Base-by-base conservation (phyloP, 106 monocot species). In the Dendrobium officinale region DNA sequence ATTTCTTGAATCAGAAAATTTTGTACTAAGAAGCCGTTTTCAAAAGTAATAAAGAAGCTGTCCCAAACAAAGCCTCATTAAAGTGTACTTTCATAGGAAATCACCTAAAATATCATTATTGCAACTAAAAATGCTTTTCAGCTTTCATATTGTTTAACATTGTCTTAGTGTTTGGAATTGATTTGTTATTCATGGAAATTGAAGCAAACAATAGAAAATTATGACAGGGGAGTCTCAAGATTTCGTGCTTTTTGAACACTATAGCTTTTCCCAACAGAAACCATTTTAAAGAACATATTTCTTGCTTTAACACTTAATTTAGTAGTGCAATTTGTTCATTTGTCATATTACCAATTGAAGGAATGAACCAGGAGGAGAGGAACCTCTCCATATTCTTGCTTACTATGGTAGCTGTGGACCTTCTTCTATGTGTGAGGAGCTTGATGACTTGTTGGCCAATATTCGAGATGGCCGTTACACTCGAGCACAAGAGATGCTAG, bases 321-420 rank as follows among this genome's bases (percentile, higher is more conserved):
- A 20, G 74, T 37, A 37, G 37, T 37, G n/a, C 43, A 9, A 20
- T 74, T 76, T 24, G 10, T 76, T 76, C 49, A 76, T 49, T 76
- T 76, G 3, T n/a, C 49, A 26, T 22, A 76, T 76, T 49, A 48
- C 11, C 76, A 24, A n/a, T 72, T 58, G 51, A 80, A 95, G 94
- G 81, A 82, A 78, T 70, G 86, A 84, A n/a, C 47, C 72, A 67
- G 85, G 81, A 85, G 18, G 42, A 40, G 88, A 89, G 73, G 98
- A 95, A 82, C 81, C 84, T 82, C 92, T 98, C 51, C 98, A 98
- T 77, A 81, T 95, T 73, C 87, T 98, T 58, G 95, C 98, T 77
- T 98, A 98, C 81, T 98, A 93, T 81, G 89, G 92, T 80, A 80
- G 86, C 55, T 91, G 80, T 51, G 98, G 98, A 49, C 98, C 98